Evolutionary conservation across 140 eudicot species (phyloP).

Genomic region (Cichorium intybus): DNA sequence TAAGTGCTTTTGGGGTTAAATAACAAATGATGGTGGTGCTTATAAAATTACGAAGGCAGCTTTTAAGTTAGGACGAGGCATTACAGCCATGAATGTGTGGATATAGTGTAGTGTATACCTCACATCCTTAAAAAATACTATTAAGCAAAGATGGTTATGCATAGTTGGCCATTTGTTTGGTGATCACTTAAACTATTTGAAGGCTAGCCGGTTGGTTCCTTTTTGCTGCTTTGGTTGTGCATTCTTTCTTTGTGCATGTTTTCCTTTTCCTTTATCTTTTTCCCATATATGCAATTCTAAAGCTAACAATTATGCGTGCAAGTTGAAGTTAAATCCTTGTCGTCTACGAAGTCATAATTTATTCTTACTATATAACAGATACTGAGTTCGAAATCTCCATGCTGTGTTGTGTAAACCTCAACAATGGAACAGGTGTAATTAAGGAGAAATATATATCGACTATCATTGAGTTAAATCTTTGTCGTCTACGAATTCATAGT

Average conservation of each 20-base stretch:
- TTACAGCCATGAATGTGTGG: constrained; percentile 23
- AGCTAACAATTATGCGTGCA: too few relatives aligned
- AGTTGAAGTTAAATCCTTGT: too few relatives aligned
- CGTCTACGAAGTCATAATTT: too few relatives aligned
- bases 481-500: too few relatives aligned
- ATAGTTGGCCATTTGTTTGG: constrained; percentile 32
- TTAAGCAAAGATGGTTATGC: constrained; percentile 23
- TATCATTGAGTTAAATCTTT: too few relatives aligned
- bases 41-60: constrained; percentile 19
- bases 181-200: constrained; percentile 30
- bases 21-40: constrained; percentile 6
- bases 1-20: constrained; percentile 16
- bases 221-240: constrained; percentile 5
- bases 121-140: constrained; percentile 7
- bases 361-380: too few relatives aligned
- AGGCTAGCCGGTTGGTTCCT: constrained; percentile 22
- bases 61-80: constrained; percentile 31
- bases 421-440: too few relatives aligned
- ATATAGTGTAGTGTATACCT: constrained; percentile 25
- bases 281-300: too few relatives aligned
- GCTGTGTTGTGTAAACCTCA: too few relatives aligned
- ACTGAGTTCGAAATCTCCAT: too few relatives aligned
- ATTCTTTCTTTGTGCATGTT: neutral
- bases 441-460: too few relatives aligned
- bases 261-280: neutral